Percentiles rank a stretch among this genome's conserved stretches.
Evolutionary conservation across 441 rosid species (phyloP).

Genomic region (Mallotus japonicus): DNA sequence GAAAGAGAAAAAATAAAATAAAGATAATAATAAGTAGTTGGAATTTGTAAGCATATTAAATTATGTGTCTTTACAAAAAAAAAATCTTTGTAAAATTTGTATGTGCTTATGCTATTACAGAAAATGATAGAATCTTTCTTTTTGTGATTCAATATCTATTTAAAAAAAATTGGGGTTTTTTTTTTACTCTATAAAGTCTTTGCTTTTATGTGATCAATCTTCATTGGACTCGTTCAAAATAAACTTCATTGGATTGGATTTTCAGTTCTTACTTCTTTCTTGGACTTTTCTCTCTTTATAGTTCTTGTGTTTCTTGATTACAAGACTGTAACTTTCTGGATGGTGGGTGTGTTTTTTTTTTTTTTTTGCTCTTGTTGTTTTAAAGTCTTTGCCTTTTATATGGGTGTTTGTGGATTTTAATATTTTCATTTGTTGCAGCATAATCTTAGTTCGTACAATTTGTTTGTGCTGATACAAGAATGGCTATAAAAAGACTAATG

Average conservation of each 20-base stretch:
- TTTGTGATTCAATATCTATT: neutral
- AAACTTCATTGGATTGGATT: no score
- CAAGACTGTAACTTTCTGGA: neutral
- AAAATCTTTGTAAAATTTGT: no score
- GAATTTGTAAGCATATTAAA: no score
- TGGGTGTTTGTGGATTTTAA: slow-evolving; percentile 2
- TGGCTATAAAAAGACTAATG: slow-evolving; percentile 45
- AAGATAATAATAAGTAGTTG: no score
- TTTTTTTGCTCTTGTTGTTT: neutral
- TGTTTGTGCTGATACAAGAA: slow-evolving; percentile 8
- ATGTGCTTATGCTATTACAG: neutral
- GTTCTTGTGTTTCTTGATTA: no score
- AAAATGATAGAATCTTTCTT: neutral
- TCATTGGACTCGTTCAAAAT: neutral
- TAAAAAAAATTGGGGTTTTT: neutral
- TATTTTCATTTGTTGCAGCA: slow-evolving; percentile 21
- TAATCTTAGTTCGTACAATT: slow-evolving; percentile 4
- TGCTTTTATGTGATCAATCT: neutral
- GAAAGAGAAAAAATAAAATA: no score
- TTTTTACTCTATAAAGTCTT: neutral
- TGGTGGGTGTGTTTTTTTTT: neutral
- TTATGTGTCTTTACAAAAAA: no score
- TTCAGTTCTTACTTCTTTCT: slow-evolving; percentile 1
- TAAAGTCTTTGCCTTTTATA: neutral
- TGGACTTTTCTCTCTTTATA: neutral